Conservation (phyloP, 176 grass and related monocot species). For the Triticum timopheevii region DNA sequence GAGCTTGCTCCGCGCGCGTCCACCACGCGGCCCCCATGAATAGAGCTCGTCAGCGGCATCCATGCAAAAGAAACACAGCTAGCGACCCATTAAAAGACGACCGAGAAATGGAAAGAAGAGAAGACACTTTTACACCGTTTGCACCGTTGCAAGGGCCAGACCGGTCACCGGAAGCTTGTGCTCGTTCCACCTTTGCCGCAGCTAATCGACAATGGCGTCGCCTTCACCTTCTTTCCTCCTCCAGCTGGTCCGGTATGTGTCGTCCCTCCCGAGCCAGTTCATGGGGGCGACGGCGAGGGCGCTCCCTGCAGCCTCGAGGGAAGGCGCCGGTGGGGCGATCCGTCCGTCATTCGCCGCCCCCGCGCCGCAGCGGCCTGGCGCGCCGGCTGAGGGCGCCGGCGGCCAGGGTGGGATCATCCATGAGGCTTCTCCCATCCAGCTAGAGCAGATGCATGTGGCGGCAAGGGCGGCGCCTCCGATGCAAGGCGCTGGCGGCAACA, state of each 20-base stretch:
- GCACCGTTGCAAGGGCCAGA: not conserved
- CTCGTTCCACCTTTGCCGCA: not conserved
- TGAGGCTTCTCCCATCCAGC: not conserved
- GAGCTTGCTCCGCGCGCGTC: not conserved
- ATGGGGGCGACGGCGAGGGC: not conserved
- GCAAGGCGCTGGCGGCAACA: not conserved
- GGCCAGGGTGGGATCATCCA: not conserved
- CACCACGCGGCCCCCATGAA: not conserved
- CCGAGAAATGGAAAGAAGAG: not conserved
- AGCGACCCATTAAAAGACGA: not conserved
- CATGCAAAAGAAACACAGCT: not conserved
- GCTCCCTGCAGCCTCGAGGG: not conserved
- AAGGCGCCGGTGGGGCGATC: not conserved
- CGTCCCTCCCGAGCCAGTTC: not conserved
- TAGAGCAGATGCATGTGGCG: not conserved
- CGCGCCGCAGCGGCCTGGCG: not conserved
- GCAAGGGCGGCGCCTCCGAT: not conserved
- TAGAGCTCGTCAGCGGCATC: not conserved
- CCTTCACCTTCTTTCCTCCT: not conserved
- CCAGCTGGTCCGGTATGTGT: slow-evolving; percentile 9
- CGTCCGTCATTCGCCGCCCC: not conserved
- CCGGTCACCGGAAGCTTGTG: not conserved
- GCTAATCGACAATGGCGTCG: not conserved
- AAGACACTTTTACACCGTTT: too few relatives aligned
- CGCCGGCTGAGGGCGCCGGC: not conserved